Conservation (phyloP, 2,329 filamentous ascomycete species). For the Sporothrix brunneoviolacea region DNA sequence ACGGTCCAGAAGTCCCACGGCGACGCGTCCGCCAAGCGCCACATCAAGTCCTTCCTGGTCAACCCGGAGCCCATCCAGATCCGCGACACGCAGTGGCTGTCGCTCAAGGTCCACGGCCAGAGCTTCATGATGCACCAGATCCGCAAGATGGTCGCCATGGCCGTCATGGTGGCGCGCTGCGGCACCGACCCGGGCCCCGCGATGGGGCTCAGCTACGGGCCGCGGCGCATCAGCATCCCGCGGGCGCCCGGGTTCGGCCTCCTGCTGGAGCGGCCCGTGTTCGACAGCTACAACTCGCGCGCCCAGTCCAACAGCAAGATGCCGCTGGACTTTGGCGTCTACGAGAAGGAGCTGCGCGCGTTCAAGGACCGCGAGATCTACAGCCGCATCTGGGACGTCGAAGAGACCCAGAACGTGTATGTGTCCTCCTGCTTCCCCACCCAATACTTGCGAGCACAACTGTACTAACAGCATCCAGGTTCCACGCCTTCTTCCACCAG, state of each 20-base stretch:
- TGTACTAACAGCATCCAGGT: constrained; percentile 51
- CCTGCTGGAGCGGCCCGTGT: constrained; percentile 83
- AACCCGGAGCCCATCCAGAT: constrained; percentile 73
- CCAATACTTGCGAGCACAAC: no score
- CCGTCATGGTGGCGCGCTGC: constrained; percentile 73
- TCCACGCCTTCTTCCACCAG: constrained; percentile 73
- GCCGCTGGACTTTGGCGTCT: constrained; percentile 71
- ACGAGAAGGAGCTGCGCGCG: constrained; percentile 68
- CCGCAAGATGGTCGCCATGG: constrained; percentile 97
- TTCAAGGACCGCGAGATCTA: constrained; percentile 96
- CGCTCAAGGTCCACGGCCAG: constrained; percentile 91
- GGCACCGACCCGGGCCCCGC: constrained; percentile 66
- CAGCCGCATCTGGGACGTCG: constrained; percentile 80
- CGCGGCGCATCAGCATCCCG: constrained; percentile 74
- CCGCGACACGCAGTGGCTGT: constrained; percentile 90
- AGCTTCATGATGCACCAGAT: constrained; percentile 99
- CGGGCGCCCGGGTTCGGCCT: constrained; percentile 88
- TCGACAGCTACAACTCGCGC: constrained; percentile 78
- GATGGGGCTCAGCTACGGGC: constrained; percentile 67
- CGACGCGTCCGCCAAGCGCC: constrained; percentile 79
- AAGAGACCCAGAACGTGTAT: constrained; percentile 81
- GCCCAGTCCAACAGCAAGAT: constrained; percentile 57
- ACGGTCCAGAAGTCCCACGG: constrained; percentile 78
- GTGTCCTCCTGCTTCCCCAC: no score
- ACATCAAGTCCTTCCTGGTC: constrained; percentile 87